Evolutionary conservation across 148 eudicot species (phyloP), one percentile per base, ranked within the genome.

Genomic region (Chenopodium formosanum): DNA sequence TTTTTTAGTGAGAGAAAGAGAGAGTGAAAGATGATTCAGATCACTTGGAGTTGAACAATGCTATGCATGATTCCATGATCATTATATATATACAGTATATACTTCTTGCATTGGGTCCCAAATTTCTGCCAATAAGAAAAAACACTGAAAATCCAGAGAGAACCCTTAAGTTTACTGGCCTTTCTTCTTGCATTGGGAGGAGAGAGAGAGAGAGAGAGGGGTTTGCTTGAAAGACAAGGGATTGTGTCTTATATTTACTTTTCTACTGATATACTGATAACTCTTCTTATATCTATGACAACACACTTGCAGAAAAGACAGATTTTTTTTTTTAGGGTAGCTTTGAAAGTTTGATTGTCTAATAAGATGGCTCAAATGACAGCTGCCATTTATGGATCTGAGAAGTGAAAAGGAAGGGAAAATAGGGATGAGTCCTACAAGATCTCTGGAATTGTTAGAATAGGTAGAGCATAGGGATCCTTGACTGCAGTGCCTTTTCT

Each of bases 171-270:
- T 80, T 85, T 76, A 63, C 83, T 79, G 85, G 17, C 74, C 79
- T 70, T 22, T 40, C 66, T 79, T 48, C 58, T 76, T 81, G 85
- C 80, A 75, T 84, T 81, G 86, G 86, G 83, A 17, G 16, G 56
- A 71, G 80, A 62, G 77, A 71, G 68, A 66, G 62, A 14, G 62
- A 47, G 64, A 7, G 67, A 47, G 77, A 20, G 70, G 9, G 27
- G 46, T 9, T 92, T 91, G 84, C 97, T 90, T 92, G 88, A 79
- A 62, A 75, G 52, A 87, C 89, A 90, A 91, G 91, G 82, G 90
- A 85, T 85, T 58, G 84, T 82, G 25, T 70, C 56, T 80, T 85
- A 2, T 47, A 53, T 32, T 76, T 34, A 34, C 37, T 17, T 64
- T 52, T 29, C 40, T 27, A 37, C 70, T 72, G 77, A 44, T 25